Evolutionary conservation across 306 rosid species (phyloP).

Genomic region (Leucaena leucocephala): DNA sequence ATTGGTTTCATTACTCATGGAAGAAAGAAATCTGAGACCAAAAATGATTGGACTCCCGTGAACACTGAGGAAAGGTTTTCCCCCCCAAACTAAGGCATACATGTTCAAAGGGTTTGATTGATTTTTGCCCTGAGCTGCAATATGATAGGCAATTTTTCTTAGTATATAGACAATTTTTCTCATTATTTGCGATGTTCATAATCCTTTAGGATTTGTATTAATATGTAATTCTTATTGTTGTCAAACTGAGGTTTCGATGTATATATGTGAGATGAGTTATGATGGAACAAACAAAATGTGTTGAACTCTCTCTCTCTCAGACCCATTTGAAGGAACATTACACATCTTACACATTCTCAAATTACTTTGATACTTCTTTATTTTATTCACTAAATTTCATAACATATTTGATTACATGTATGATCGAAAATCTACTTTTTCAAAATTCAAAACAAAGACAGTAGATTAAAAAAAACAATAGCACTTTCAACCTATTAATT

Average conservation of each 20-base stretch:
- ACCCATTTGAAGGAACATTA: background rate
- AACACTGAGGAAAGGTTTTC: conserved; percentile 59
- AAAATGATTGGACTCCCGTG: conserved; percentile 64
- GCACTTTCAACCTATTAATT: background rate
- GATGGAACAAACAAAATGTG: background rate
- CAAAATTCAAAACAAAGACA: background rate
- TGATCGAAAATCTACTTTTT: background rate
- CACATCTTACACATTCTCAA: background rate
- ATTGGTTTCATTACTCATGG: conserved; percentile 65
- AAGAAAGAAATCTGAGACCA: conserved; percentile 47
- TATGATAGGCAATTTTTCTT: conserved; percentile 14
- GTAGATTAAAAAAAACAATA: background rate
- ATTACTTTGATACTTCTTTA: background rate
- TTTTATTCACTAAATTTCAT: background rate
- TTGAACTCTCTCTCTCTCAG: background rate
- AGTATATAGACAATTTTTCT: conserved; percentile 42
- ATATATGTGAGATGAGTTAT: conserved; percentile 24
- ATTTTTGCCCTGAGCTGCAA: conserved; percentile 17
- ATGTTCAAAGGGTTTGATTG: conserved; percentile 8
- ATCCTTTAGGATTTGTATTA: conserved; percentile 10
- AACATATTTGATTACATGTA: background rate
- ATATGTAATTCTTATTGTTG: conserved; percentile 5
- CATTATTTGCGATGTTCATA: conserved; percentile 4
- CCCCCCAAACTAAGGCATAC: background rate
- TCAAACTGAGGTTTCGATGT: conserved; percentile 25